Evolutionary conservation across 2,329 filamentous ascomycete species (phyloP), one percentile per base, ranked within the genome.

Genomic region (Chrysoporthe deuterocubensis): DNA sequence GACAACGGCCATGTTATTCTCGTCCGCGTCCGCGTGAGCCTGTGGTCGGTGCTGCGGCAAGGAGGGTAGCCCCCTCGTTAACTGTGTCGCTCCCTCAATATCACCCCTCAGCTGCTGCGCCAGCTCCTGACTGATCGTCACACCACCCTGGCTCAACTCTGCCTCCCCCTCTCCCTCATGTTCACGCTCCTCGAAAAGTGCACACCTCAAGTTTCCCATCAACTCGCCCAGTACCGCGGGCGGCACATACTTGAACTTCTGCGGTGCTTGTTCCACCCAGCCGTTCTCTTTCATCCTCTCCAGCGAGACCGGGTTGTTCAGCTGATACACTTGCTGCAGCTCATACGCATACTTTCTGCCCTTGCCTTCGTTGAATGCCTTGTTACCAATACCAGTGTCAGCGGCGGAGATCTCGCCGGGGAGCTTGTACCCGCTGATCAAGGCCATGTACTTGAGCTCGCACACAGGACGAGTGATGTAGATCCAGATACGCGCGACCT

Each of bases 401-500:
- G 78, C 73, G 59, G 80, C 77, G 18, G 77, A 69, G 26, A 88
- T 82, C 69, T 87, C 78, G 0, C 82, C 85, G 0, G 82, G 82
- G n/a, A 72, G 67, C 73, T 82, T 82, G 0, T 82, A 78, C 0
- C 78, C 75, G 0, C 84, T 80, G 18, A 90, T 81, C 13, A 81
- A 81, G 16, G 86, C 87, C 82, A 90, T 88, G 73, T 90, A 89
- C 64, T 80, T 83, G 9, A 91, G 75, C 66, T 84, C 77, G n/a
- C 77, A 80, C 11, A 76, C 73, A 0, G 81, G 84, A 43, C 73
- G 77, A 18, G 80, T 86, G 18, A 82, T 81, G 71, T 89, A 88
- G 18, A 91, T 79, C 89, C 89, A 91, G 72, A 90, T 81, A n/a
- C 89, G 86, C 21, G 77, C 79, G 5, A 89, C 85, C 18, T 82